Evolutionary conservation across 2,329 filamentous ascomycete species (phyloP), one percentile per base, ranked within the genome.

Genomic region (Epichloe sp.): DNA sequence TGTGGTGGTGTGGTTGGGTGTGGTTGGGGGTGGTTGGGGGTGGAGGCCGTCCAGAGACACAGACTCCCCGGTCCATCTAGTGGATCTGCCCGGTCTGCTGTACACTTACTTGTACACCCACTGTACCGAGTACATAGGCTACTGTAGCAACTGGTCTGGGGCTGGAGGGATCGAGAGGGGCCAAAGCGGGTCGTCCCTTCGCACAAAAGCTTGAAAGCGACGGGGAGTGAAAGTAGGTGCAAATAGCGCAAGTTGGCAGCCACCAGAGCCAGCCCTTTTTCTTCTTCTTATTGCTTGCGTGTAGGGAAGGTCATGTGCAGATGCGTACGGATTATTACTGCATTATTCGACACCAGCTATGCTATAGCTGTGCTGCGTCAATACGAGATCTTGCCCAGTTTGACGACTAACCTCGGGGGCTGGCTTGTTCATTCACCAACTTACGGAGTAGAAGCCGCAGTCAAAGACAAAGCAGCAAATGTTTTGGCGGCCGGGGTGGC

Each of bases 151-250:
- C 41, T 38, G 36, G 46, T 23, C 36, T 46, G 47, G 42, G 42
- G 46, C 46, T 48, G 15, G 21, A 48, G 46, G 50, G 45, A 43
- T 40, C 34, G 23, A 17, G 50, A 45, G 50, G 34, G 34, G 46
- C 50, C 19, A 48, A 52, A 52, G 50, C 41, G 50, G 47, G 47
- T 46, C 42, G 46, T 44, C 47, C 50, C 46, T 49, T 52, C 46
- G 31, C 14, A 17, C 26, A 44, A 26, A 34, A n/a, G 31, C 23
- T 31, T 42, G 15, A 48, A 23, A 52, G 40, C 31, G 45, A 48
- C 46, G 46, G 41, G 41, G 50, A 49, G 41, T 42, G 44, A 35
- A 12, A 1, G 19, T 23, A 26, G 17, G 45, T 48, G 45, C 46
- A 45, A 48, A 48, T 44, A 36, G 50, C 45, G 45, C 41, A 44